A percentile compares a stretch with the other conserved stretches of the same genome.
Evolutionary conservation across 2,329 filamentous ascomycete genomes (phyloP).

Genomic region (Hawksworthiomyces lignivorus): DNA sequence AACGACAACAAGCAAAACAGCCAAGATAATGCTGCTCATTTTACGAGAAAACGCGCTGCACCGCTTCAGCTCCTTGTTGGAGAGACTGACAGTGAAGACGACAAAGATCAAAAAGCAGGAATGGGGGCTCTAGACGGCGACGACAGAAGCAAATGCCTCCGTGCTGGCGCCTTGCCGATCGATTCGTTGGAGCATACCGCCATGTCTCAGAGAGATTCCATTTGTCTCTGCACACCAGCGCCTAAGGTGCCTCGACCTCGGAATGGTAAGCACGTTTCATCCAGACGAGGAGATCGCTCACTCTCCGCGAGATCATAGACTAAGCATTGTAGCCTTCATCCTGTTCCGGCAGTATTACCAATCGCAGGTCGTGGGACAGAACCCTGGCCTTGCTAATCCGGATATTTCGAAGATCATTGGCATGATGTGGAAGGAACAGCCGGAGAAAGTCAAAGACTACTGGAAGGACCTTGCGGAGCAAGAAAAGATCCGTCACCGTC

Average conservation of each 20-base stretch:
- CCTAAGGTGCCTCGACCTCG: conserved; percentile 52
- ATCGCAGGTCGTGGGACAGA: conserved; percentile 66
- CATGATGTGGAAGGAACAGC: conserved; percentile 77
- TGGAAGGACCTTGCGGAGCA: conserved; percentile 91
- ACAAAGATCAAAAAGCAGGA: no score
- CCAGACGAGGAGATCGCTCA: no score
- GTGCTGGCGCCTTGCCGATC: not conserved
- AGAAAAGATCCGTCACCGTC: conserved; percentile 83
- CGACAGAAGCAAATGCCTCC: no score
- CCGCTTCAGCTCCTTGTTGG: no score
- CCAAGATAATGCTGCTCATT: no score
- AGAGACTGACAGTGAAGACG: no score
- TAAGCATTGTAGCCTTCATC: conserved; percentile 69
- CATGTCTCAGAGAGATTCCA: conserved; percentile 28
- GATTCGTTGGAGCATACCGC: not conserved
- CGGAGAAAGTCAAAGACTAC: conserved; percentile 65
- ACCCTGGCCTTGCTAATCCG: conserved; percentile 88
- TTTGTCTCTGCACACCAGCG: conserved; percentile 49
- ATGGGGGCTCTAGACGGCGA: no score
- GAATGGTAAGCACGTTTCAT: conserved; percentile 46
- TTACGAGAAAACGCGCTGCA: no score
- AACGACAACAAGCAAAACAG: no score
- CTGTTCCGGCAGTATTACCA: conserved; percentile 93
- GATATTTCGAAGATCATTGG: conserved; percentile 98
- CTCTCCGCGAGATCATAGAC: not conserved